phyloP scores from a whole-genome alignment of 2,329 filamentous ascomycete species.

The Venturia aucupariae region DNA sequence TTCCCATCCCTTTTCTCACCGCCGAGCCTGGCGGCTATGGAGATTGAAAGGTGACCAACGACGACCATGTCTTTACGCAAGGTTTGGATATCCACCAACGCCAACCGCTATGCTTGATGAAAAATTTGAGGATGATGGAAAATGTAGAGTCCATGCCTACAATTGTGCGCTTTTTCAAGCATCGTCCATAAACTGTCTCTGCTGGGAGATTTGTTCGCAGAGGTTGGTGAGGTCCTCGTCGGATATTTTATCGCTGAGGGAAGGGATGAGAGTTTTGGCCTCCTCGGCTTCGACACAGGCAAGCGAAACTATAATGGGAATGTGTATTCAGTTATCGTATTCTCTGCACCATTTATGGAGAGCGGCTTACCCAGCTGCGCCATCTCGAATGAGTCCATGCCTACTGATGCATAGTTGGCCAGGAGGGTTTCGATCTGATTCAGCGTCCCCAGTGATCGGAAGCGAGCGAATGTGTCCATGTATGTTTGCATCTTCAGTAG shows the following conservation, averaged over 20 bases:
- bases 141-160: background rate
- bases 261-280: slow-evolving; percentile 92
- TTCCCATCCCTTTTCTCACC: no score
- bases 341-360: background rate
- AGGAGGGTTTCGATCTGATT: slow-evolving; percentile 87
- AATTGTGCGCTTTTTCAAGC: background rate
- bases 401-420: slow-evolving; percentile 57
- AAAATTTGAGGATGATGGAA: background rate
- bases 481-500: slow-evolving; percentile 85
- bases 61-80: background rate
- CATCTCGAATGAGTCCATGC: slow-evolving; percentile 80
- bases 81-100: background rate
- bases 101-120: slow-evolving; percentile 8
- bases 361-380: slow-evolving; percentile 66
- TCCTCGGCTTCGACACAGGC: slow-evolving; percentile 92
- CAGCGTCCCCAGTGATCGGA: slow-evolving; percentile 90
- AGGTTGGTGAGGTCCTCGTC: slow-evolving; percentile 83
- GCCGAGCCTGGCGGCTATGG: background rate
- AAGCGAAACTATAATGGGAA: slow-evolving; percentile 59
- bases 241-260: slow-evolving; percentile 63
- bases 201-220: slow-evolving; percentile 62
- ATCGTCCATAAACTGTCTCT: slow-evolving; percentile 5
- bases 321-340: slow-evolving; percentile 6
- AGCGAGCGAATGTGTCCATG: slow-evolving; percentile 87
- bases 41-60: background rate